These are phyloP conservation scores for Lineolata rhizophorae DNA, from an alignment of 495 filamentous ascomycete genomes.

Conservation along the genomic window DNA sequence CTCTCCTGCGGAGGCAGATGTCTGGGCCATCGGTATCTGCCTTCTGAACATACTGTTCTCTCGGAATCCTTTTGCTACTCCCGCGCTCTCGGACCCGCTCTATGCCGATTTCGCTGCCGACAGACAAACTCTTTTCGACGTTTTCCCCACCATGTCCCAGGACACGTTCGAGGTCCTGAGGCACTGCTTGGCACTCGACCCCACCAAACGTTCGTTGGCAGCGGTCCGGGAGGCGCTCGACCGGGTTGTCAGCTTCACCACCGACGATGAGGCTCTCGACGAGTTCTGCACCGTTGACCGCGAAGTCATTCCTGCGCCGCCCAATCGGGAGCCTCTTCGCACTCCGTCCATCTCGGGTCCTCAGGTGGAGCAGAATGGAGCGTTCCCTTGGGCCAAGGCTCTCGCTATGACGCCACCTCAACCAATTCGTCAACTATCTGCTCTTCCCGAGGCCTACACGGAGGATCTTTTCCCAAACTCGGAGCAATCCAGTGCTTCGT, in stretches of 20 bases:
- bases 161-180: constrained; percentile 87
- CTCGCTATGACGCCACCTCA: constrained; percentile 57
- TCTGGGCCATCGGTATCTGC: constrained; percentile 93
- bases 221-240: constrained; percentile 54
- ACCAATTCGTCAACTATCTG: constrained; percentile 63
- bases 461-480: constrained; percentile 66
- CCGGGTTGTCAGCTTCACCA: constrained; percentile 77
- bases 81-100: constrained; percentile 65
- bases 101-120: constrained; percentile 84
- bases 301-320: constrained; percentile 46
- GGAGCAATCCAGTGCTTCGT: constrained; percentile 26
- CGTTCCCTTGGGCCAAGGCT: constrained; percentile 93
- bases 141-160: constrained; percentile 95
- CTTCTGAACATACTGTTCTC: constrained; percentile 90
- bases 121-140: constrained; percentile 87
- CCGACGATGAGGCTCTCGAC: constrained; percentile 73
- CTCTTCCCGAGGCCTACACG: constrained; percentile 53
- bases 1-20: constrained; percentile 79
- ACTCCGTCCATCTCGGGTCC: constrained; percentile 90
- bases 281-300: constrained; percentile 81
- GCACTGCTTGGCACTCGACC: constrained; percentile 74
- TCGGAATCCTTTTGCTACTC: constrained; percentile 79
- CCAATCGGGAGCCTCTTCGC: constrained; percentile 85
- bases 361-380: constrained; percentile 48
- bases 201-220: constrained; percentile 62